A percentile compares a stretch with the other conserved stretches of the same genome.
phyloP scores from a whole-genome alignment of 2,329 filamentous ascomycete genomes.

The Dothistroma pini region DNA sequence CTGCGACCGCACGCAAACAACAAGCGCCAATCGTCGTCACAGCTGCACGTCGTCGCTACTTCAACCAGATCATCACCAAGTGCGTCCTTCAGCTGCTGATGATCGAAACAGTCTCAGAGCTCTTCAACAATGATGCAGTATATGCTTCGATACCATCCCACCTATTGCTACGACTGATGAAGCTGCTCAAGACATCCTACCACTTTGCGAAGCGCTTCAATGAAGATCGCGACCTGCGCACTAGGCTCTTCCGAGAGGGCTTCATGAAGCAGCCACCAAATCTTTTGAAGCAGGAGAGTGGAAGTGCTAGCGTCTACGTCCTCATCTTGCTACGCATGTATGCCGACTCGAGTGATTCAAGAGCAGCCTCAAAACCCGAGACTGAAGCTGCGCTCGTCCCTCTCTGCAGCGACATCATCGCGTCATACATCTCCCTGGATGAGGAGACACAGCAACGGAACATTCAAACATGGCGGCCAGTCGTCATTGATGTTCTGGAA shows the following conservation, averaged over 20 bases:
- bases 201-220: constrained; percentile 98
- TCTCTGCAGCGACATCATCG: constrained; percentile 90
- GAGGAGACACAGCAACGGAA: constrained; percentile 97
- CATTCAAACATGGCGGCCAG: constrained; percentile 93
- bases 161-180: constrained; percentile 89
- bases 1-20: constrained; percentile 59
- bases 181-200: constrained; percentile 89
- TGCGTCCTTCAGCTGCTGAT: constrained; percentile 97
- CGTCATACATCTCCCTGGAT: constrained; percentile 78
- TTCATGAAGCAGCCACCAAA: constrained; percentile 99
- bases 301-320: constrained; percentile 90
- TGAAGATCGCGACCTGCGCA: constrained; percentile 90
- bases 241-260: constrained; percentile 91
- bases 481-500: constrained; percentile 94
- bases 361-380: constrained; percentile 71
- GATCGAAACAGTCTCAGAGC: constrained; percentile 98
- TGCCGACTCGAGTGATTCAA: constrained; percentile 78
- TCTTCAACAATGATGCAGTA: constrained; percentile 95
- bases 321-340: constrained; percentile 98
- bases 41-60: constrained; percentile 86
- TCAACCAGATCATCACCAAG: constrained; percentile 98
- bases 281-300: constrained; percentile 92
- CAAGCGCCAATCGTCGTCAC: constrained; percentile 91
- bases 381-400: constrained; percentile 92
- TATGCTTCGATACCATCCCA: constrained; percentile 88